Evolutionary conservation across 768 basidiomycete species (phyloP).

Genomic region (Daedalea quercina): DNA sequence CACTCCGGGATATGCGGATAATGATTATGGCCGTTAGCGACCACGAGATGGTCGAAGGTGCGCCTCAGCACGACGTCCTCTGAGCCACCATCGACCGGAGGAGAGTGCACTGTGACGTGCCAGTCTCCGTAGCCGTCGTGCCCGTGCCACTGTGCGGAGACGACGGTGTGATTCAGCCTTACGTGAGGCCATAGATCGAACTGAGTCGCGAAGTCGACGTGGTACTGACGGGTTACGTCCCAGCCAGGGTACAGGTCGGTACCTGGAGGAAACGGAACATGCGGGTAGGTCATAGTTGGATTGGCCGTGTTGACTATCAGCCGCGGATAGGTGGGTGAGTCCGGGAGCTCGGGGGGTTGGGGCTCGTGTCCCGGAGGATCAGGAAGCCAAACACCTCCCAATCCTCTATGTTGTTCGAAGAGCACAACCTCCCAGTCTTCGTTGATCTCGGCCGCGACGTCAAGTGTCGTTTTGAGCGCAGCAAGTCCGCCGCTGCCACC

Average conservation of each 20-base stretch:
- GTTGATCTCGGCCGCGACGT: constrained; percentile 34
- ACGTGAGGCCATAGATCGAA: constrained; percentile 35
- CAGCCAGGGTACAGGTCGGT: constrained; percentile 47
- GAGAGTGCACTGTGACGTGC: constrained; percentile 31
- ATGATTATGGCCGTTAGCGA: constrained; percentile 52
- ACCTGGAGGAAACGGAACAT: constrained; percentile 42
- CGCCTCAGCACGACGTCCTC: constrained; percentile 2
- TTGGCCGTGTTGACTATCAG: constrained; percentile 50
- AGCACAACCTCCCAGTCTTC: constrained; percentile 40
- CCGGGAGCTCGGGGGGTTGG: constrained; percentile 41
- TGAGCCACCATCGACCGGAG: constrained; percentile 6
- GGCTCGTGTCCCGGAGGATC: constrained; percentile 24
- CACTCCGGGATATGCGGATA: constrained; percentile 40
- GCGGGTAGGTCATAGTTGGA: constrained; percentile 53
- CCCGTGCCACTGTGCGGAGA: constrained; percentile 39
- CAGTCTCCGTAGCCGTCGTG: constrained; percentile 32
- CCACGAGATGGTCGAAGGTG: constrained; percentile 46
- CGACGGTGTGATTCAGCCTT: constrained; percentile 35
- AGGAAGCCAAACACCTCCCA: constrained; percentile 54
- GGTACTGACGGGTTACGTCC: constrained; percentile 40
- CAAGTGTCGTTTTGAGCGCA: constrained; percentile 39
- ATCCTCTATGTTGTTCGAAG: constrained; percentile 44
- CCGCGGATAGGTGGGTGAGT: constrained; percentile 47
- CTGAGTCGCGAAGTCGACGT: constrained; percentile 33
- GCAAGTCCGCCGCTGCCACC: constrained; percentile 52